Evolutionary conservation across 768 basidiomycete species (phyloP).

Genomic region (Pleurotus tuber-regium): DNA sequence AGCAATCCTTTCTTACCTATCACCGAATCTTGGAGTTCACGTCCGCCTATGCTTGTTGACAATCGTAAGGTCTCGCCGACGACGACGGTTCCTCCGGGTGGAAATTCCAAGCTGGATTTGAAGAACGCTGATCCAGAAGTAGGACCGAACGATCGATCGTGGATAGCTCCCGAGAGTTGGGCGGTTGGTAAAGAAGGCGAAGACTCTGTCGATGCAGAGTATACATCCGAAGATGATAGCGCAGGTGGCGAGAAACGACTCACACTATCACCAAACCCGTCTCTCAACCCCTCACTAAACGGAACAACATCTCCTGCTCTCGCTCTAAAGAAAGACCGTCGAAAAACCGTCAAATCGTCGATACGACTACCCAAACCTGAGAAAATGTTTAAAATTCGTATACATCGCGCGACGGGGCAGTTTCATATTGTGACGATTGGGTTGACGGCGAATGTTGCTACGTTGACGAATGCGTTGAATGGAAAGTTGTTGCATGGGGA

Average conservation of each 20-base stretch:
- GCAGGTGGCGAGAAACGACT: conserved; percentile 11
- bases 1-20: conserved; percentile 39
- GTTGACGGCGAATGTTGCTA: conserved; percentile 63
- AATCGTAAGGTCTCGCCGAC: conserved; percentile 53
- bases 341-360: conserved; percentile 11
- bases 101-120: conserved; percentile 8
- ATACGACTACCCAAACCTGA: neutral
- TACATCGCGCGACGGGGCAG: conserved; percentile 71
- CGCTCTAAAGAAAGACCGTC: conserved; percentile 7
- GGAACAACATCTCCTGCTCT: no score
- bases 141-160: conserved; percentile 32
- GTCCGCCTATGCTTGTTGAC: conserved; percentile 17
- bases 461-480: conserved; percentile 61
- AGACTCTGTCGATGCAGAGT: conserved; percentile 33
- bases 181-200: conserved; percentile 53
- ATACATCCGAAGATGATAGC: conserved; percentile 43
- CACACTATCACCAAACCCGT: conserved; percentile 4
- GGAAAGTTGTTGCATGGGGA: conserved; percentile 51
- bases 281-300: neutral
- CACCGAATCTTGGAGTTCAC: conserved; percentile 21
- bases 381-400: conserved; percentile 58
- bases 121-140: neutral
- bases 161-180: conserved; percentile 81
- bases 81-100: conserved; percentile 24
- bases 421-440: conserved; percentile 70